Evolutionary conservation across 164 flowering plant species (phyloP).

Genomic region (Saururus chinensis): DNA sequence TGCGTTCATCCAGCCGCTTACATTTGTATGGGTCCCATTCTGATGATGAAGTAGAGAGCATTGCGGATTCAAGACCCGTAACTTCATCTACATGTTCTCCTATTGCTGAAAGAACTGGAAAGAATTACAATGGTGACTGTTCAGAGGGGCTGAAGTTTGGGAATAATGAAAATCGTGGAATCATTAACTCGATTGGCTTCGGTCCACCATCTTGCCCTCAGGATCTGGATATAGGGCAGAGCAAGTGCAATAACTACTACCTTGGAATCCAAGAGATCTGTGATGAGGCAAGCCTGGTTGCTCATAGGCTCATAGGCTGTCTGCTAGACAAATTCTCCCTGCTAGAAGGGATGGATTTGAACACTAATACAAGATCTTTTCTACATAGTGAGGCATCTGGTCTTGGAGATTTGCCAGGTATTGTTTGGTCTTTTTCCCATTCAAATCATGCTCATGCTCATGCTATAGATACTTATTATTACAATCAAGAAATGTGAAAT

Average conservation of each 20-base stretch:
- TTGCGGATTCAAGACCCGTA: conserved; percentile 27
- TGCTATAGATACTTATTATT: neutral
- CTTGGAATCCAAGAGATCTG: conserved; percentile 54
- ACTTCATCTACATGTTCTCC: conserved; percentile 1
- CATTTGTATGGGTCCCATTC: conserved; percentile 8
- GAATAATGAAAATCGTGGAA: neutral
- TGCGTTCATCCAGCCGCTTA: neutral
- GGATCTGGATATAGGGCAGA: neutral
- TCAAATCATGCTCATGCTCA: neutral
- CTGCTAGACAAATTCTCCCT: conserved; percentile 34
- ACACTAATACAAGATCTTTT: conserved; percentile 25
- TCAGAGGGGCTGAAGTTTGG: neutral
- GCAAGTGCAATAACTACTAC: conserved; percentile 29
- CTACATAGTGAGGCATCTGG: conserved; percentile 23
- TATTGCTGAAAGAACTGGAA: conserved; percentile 1
- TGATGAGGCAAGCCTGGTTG: conserved; percentile 61
- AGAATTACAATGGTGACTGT: conserved; percentile 4
- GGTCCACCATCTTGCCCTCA: conserved; percentile 3
- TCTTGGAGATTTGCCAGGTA: conserved; percentile 19
- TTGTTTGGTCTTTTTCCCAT: neutral
- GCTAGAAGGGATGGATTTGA: conserved; percentile 25
- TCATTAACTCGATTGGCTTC: neutral
- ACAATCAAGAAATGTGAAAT: neutral
- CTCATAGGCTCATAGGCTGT: conserved; percentile 46
- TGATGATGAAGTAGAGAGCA: conserved; percentile 24